Evolutionary conservation across 2,329 filamentous ascomycete species (phyloP), one percentile per base, ranked within the genome.

Genomic region (Fusarium sp.): DNA sequence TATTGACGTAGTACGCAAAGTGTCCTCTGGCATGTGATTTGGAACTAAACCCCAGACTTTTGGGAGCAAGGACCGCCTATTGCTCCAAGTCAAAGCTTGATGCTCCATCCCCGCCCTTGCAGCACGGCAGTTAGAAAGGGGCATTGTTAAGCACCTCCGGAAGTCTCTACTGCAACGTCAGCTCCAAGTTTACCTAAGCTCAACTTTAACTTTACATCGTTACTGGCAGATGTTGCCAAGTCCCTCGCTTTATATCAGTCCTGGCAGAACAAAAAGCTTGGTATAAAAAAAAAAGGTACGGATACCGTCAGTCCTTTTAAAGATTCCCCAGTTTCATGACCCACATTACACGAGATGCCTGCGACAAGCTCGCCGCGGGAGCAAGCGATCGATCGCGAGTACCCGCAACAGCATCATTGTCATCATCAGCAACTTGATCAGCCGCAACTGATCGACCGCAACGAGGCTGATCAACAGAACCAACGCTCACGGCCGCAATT

Each of bases 331-430:
- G 39, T 68, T 69, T 45, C 58, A 70, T 70, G 68, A 70, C 68
- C 68, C 68, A 69, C 68, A 52, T 36, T 54, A 68, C 42, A 59
- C 66, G 56, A 59, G 41, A 70, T 70, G 68, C 53, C 58, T 53
- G 66, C 56, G 61, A 66, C 58, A 58, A 61, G 64, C 66, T 62
- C 68, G 58, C 52, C 57, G 54, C 64, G 47, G 45, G 58, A 69
- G 46, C 65, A 65, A 62, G 60, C 60, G 48, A 57, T 49, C 43
- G 44, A 65, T 66, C 67, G 56, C 54, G 50, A 65, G 54, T 61
- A 65, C 45, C 61, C 58, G 42, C 55, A 60, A 24, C 56, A 38
- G 31, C 50, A 53, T 39, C 57, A 55, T 34, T 54, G 47, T 52
- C 58, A 59, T 45, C 38, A 58, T 66, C 63, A 66, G 59, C 54